Evolutionary conservation across 2,329 filamentous ascomycete species (phyloP).

Genomic region (Graphium sp.): DNA sequence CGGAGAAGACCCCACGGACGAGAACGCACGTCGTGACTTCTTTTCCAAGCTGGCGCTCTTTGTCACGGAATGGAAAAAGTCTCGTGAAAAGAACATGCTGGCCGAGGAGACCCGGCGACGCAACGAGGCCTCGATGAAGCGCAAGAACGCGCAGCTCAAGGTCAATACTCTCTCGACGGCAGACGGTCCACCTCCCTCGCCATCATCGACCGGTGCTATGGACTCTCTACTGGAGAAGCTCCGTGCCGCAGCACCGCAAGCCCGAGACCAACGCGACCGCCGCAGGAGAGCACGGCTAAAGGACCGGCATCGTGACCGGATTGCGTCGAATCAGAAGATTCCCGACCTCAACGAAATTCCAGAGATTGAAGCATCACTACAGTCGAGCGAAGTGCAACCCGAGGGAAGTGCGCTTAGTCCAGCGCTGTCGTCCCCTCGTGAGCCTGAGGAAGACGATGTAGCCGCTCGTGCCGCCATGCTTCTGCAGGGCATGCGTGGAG

Average conservation of each 20-base stretch:
- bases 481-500: slow-evolving; percentile 65
- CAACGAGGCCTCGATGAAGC: slow-evolving; percentile 84
- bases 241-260: slow-evolving; percentile 78
- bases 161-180: slow-evolving; percentile 30
- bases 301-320: slow-evolving; percentile 76
- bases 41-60: slow-evolving; percentile 87
- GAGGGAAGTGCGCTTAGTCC: slow-evolving; percentile 23
- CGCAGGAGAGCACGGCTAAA: slow-evolving; percentile 75
- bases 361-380: slow-evolving; percentile 23
- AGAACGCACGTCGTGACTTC: slow-evolving; percentile 87
- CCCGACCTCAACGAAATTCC: slow-evolving; percentile 47
- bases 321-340: slow-evolving; percentile 81
- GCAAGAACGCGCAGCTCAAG: slow-evolving; percentile 63
- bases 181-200: slow-evolving; percentile 39
- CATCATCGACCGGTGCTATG: slow-evolving; percentile 77
- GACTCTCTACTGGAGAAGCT: slow-evolving; percentile 90
- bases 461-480: slow-evolving; percentile 71
- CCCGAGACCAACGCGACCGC: slow-evolving; percentile 75
- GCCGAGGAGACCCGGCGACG: slow-evolving; percentile 69
- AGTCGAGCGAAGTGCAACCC: background rate
- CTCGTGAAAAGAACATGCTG: slow-evolving; percentile 74
- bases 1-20: slow-evolving; percentile 82
- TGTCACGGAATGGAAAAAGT: slow-evolving; percentile 90
- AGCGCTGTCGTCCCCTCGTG: slow-evolving; percentile 21
- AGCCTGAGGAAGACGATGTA: slow-evolving; percentile 51